A percentile compares a stretch with the other conserved stretches of the same genome.
These are phyloP conservation scores for Spergularia marina DNA, from an alignment of 148 eudicot genomes.

Conservation along the genomic window DNA sequence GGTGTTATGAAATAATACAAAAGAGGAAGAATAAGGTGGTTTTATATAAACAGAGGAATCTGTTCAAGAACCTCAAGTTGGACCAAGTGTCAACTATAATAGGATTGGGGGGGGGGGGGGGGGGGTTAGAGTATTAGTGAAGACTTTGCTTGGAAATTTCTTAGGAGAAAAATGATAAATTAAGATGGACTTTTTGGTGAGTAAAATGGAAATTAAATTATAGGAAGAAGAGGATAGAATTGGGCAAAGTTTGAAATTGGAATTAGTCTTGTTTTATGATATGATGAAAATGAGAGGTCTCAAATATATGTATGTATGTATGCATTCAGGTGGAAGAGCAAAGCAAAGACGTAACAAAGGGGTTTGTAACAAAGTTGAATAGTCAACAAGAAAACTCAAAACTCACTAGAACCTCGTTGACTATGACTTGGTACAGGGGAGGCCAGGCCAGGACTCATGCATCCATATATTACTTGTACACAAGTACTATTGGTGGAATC, in stretches of 20 bases:
- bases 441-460: too few species aligned
- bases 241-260: slow-evolving; percentile 13
- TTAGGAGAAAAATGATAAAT: neutral
- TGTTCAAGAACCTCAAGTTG: slow-evolving; percentile 19
- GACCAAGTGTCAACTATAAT: slow-evolving; percentile 18
- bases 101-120: too few species aligned
- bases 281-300: neutral
- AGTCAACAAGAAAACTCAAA: slow-evolving; percentile 1
- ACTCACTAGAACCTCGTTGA: slow-evolving; percentile 10
- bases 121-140: neutral
- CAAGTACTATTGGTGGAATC: neutral
- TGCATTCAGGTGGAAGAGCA: neutral
- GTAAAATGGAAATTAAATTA: neutral
- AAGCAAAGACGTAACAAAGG: slow-evolving; percentile 3
- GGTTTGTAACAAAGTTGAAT: slow-evolving; percentile 5
- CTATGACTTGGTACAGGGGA: neutral
- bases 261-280: slow-evolving; percentile 23
- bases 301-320: neutral
- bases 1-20: neutral
- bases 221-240: neutral
- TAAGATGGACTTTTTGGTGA: too few species aligned
- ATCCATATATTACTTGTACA: neutral
- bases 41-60: neutral
- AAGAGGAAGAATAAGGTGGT: neutral
- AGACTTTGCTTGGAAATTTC: slow-evolving; percentile 22